Evolutionary conservation across 2,329 filamentous ascomycete genomes (phyloP), one percentile per base, ranked within the genome.

Genomic region (Orbilia brochopaga): DNA sequence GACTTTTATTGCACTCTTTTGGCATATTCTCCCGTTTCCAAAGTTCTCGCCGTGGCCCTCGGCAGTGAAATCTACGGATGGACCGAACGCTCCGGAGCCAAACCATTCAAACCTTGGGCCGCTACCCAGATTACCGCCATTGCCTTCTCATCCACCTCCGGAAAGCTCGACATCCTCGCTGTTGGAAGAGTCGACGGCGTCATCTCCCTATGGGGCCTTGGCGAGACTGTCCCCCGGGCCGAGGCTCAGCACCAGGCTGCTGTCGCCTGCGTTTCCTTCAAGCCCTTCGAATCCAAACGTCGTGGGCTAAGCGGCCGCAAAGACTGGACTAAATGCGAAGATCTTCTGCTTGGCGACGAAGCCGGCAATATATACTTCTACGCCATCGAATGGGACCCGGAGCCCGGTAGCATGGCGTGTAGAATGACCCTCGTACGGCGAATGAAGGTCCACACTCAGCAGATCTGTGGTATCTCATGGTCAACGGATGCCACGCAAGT

Each of bases 1-100:
- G 93, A 99, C 79, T 99, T 92, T 79, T 99, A 99, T 79, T 97
- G 92, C 80, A 94, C 92, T 0, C 84, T 92, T 1, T 83, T 99
- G 60, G 91, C 94, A 8, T 97, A 96, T 79, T 96, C 89, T 0
- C 79, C 84, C 44, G 89, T 86, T 6, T 85, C 87, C 56, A 85
- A 89, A 59, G 90, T 88, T 13, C 84, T 99, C 15, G 93, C 91
- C 17, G 90, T 97, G 17, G 93, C 91, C 0, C 83, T 97, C 13
- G 88, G 88, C 0, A 87, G 88, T 60, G 83, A 87, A 37, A 85
- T 99, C 2, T 97, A 96, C 78, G 85, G 90, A 3, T 99, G 93
- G 94, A 93, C 91, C 0, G 92, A 97, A 78, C 80, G 82, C 35
- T 81, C 83, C 30, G 89, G 89, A 1, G 89, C 91, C 19, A 83